Conservation (phyloP, 148 eudicot genomes). For the Rhododendron griersonianum region DNA sequence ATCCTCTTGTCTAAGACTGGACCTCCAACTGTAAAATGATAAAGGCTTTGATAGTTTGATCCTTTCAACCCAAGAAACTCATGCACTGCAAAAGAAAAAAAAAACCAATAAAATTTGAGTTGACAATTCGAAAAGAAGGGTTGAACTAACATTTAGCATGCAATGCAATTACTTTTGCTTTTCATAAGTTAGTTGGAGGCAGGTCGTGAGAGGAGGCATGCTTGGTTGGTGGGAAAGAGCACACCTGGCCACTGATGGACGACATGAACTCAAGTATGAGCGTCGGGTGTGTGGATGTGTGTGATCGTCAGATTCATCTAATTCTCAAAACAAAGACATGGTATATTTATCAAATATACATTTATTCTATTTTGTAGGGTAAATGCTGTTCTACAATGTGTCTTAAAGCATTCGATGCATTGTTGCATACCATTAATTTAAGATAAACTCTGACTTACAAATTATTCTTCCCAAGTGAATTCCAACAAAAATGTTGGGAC, state of each 20-base stretch:
- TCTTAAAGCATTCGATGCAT: neutral
- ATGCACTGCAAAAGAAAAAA: slow-evolving; percentile 50
- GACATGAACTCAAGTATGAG: neutral
- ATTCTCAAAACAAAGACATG: neutral
- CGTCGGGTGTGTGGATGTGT: neutral
- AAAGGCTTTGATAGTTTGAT: slow-evolving; percentile 67
- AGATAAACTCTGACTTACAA: neutral
- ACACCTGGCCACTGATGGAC: neutral
- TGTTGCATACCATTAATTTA: neutral
- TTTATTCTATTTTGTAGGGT: neutral
- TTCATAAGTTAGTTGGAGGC: neutral
- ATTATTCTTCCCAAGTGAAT: neutral
- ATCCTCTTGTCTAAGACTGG: slow-evolving; percentile 83
- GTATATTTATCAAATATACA: neutral
- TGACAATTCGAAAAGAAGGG: neutral
- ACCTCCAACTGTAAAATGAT: slow-evolving; percentile 87
- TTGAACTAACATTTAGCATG: neutral
- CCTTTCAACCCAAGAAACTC: slow-evolving; percentile 77
- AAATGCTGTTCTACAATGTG: neutral
- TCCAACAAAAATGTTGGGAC: neutral
- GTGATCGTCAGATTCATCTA: neutral
- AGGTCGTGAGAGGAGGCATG: neutral
- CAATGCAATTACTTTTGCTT: neutral
- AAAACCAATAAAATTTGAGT: neutral
- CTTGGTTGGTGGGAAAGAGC: neutral